phyloP scores from a whole-genome alignment of 768 basidiomycete genomes.

The Calocera cornea region DNA sequence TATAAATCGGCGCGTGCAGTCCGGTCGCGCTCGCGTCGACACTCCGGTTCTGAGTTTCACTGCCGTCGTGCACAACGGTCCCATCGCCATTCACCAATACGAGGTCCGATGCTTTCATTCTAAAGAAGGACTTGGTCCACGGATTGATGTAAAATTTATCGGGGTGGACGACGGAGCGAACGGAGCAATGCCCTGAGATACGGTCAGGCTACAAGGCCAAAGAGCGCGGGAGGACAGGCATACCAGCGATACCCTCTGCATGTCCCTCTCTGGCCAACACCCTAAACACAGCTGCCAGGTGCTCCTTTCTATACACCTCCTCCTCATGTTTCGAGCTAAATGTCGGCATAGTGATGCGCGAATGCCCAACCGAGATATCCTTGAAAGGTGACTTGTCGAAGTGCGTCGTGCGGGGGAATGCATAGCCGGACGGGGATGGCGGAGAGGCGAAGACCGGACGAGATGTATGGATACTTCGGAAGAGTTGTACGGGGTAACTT shows the following conservation, averaged over 20 bases:
- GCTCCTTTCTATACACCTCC: not conserved
- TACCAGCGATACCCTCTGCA: not conserved
- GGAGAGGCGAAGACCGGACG: no score
- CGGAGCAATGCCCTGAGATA: not conserved
- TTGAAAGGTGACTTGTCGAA: not conserved
- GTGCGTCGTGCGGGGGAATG: not conserved
- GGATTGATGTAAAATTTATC: not conserved
- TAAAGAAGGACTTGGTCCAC: not conserved
- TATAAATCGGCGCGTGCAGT: conserved; percentile 1
- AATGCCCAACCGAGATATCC: not conserved
- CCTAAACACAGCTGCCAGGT: not conserved
- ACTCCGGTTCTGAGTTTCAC: not conserved
- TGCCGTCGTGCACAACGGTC: not conserved
- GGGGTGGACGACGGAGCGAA: not conserved
- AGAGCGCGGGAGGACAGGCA: not conserved
- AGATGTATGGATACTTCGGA: no score
- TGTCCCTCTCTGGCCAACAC: not conserved
- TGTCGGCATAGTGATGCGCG: not conserved
- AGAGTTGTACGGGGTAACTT: no score
- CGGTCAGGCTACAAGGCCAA: not conserved
- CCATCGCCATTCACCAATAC: not conserved
- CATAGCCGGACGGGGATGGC: not conserved
- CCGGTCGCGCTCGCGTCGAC: not conserved
- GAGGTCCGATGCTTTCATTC: not conserved
- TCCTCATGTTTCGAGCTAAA: not conserved